These are phyloP conservation scores for Otatea glauca DNA, from an alignment of 176 grass and related monocot species.

Conservation along the genomic window DNA sequence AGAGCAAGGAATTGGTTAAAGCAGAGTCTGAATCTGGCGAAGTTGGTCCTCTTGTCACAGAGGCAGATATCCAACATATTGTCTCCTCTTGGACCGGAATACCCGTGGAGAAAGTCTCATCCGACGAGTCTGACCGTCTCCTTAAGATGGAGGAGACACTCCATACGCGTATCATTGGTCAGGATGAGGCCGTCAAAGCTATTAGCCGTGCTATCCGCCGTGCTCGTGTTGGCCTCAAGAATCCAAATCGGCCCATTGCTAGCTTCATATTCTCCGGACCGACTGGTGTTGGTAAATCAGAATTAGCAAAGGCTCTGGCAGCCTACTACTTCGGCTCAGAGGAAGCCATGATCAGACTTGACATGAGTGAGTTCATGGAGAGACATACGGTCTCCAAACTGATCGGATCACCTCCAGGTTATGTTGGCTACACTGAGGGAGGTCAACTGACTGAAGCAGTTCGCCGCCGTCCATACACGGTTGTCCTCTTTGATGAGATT, in stretches of 20 bases:
- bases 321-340: slow-evolving; percentile 93
- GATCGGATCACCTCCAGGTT: slow-evolving; percentile 94
- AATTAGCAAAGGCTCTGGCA: slow-evolving; percentile 85
- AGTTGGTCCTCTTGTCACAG: slow-evolving; percentile 76
- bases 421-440: slow-evolving; percentile 95
- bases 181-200: slow-evolving; percentile 96
- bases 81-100: slow-evolving; percentile 96
- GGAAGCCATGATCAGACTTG: slow-evolving; percentile 93
- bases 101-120: slow-evolving; percentile 94
- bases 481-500: slow-evolving; percentile 97
- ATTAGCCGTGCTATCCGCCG: slow-evolving; percentile 95
- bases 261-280: slow-evolving; percentile 99
- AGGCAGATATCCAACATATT: slow-evolving; percentile 96
- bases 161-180: slow-evolving; percentile 85
- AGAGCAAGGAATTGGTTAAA: slow-evolving; percentile 88
- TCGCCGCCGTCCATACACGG: slow-evolving; percentile 82
- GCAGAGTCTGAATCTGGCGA: slow-evolving; percentile 85
- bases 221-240: slow-evolving; percentile 93
- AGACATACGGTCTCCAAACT: slow-evolving; percentile 94
- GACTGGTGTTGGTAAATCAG: slow-evolving; percentile 96
- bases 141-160: slow-evolving; percentile 99
- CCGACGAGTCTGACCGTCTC: slow-evolving; percentile 80
- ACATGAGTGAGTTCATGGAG: slow-evolving; percentile 99
- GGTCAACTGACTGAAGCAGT: slow-evolving; percentile 92
- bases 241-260: slow-evolving; percentile 89